These are phyloP conservation scores for Candida suzukii DNA, from an alignment of 805 yeast genomes.

Conservation along the genomic window DNA sequence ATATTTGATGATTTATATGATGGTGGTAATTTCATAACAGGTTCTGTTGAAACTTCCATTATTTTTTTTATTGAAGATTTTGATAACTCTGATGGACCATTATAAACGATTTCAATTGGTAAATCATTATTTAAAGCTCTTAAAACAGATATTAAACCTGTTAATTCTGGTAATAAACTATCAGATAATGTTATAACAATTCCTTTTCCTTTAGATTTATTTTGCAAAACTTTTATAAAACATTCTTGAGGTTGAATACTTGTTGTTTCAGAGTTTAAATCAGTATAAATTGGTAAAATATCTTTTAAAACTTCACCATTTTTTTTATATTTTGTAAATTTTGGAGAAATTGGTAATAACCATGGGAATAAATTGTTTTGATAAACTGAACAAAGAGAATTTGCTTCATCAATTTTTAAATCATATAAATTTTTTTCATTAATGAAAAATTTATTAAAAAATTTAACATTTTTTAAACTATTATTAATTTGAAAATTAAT, in stretches of 20 bases:
- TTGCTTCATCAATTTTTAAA: background rate
- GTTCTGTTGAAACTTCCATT: conserved; percentile 28
- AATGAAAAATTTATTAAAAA: conserved; percentile 19
- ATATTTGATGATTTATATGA: conserved; percentile 12
- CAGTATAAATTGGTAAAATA: conserved; percentile 8
- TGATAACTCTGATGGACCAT: conserved; percentile 29
- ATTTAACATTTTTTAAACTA: conserved; percentile 17
- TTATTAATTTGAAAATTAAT: conserved; percentile 18
- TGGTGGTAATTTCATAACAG: conserved; percentile 21
- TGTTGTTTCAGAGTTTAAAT: background rate
- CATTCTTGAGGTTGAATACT: conserved; percentile 8
- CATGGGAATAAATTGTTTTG: conserved; percentile 30
- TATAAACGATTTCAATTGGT: conserved; percentile 43
- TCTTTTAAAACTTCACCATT: conserved; percentile 6
- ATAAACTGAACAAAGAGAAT: conserved; percentile 7
- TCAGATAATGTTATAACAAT: conserved; percentile 47
- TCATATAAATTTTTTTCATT: conserved; percentile 4
- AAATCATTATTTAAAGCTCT: conserved; percentile 40
- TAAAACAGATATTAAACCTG: conserved; percentile 41
- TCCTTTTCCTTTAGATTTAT: conserved; percentile 37
- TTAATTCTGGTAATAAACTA: conserved; percentile 36
- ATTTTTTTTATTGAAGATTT: conserved; percentile 25
- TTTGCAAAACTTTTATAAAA: conserved; percentile 21
- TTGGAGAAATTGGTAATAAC: conserved; percentile 32
- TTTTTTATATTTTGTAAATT: conserved; percentile 28